Percentiles rank a stretch among this genome's conserved stretches.
phyloP scores from a whole-genome alignment of 139 green algal genomes.

The Diplosphaera chodatii region DNA sequence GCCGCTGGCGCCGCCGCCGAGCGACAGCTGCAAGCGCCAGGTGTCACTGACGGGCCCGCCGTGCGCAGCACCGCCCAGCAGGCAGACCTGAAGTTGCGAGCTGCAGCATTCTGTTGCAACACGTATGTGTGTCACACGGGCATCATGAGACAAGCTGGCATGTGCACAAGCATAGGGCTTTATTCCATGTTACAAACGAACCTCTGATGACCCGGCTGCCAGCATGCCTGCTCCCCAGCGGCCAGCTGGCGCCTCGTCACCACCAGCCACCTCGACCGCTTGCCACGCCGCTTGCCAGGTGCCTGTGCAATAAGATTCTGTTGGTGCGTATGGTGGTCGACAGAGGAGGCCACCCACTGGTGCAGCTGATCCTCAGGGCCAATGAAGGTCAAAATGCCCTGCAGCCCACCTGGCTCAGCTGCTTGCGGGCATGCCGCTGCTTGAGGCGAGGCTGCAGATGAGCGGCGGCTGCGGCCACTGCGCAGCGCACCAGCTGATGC shows the following conservation, averaged over 20 bases:
- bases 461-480: not conserved
- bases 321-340: no score
- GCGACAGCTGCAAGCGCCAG: slow-evolving; percentile 12
- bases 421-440: not conserved
- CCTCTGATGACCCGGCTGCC: not conserved
- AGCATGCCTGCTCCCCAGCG: not conserved
- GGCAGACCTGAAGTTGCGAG: slow-evolving; percentile 4
- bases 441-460: not conserved
- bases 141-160: no score
- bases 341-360: no score
- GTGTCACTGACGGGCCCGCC: slow-evolving; percentile 10
- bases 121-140: no score
- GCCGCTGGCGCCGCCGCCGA: not conserved
- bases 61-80: slow-evolving; percentile 10
- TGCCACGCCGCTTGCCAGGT: not conserved
- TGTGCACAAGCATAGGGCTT: no score
- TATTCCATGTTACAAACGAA: no score
- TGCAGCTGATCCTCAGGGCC: no score
- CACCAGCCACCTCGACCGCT: not conserved
- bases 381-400: no score
- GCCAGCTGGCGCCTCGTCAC: not conserved
- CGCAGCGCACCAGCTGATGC: not conserved
- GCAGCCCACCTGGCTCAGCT: not conserved
- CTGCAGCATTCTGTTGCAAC: no score
- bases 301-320: no score